These are phyloP conservation scores for Abrus precatorius DNA, from an alignment of 306 rosid genomes.

Conservation along the genomic window DNA sequence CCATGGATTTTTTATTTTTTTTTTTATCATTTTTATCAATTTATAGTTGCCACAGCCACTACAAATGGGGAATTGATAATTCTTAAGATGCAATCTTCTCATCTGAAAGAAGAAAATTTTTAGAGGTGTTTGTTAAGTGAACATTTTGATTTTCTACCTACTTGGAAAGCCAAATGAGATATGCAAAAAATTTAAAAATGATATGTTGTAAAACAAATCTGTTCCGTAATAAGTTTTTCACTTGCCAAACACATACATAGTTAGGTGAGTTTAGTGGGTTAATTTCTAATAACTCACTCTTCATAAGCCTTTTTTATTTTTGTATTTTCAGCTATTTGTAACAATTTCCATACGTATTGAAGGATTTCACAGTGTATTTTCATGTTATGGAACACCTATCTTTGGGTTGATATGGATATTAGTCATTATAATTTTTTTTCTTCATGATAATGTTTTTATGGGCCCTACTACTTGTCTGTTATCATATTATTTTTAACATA, in stretches of 20 bases:
- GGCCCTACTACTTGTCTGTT: conserved; percentile 34
- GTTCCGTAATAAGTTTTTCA: neutral
- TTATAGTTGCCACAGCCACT: conserved; percentile 6
- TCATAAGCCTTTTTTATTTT: neutral
- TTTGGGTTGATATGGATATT: conserved; percentile 5
- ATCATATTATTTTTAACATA: conserved; percentile 18
- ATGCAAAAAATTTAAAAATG: neutral
- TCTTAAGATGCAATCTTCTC: conserved; percentile 5
- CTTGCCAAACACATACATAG: neutral
- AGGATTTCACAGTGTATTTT: neutral
- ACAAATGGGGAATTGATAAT: conserved; percentile 3
- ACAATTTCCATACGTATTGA: conserved; percentile 1
- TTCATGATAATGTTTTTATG: conserved; percentile 9
- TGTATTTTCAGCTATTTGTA: neutral
- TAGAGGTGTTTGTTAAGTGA: neutral
- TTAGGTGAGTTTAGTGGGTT: conserved; percentile 5
- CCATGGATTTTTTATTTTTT: neutral
- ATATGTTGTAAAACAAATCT: neutral
- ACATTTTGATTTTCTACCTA: neutral
- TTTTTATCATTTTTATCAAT: conserved; percentile 1
- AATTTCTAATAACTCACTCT: neutral
- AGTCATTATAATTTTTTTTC: neutral
- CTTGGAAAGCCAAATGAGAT: conserved; percentile 8
- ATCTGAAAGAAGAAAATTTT: neutral
- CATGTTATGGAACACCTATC: conserved; percentile 18